phyloP scores from a whole-genome alignment of 2,329 filamentous ascomycete genomes.

The Epichloe hybrida region DNA sequence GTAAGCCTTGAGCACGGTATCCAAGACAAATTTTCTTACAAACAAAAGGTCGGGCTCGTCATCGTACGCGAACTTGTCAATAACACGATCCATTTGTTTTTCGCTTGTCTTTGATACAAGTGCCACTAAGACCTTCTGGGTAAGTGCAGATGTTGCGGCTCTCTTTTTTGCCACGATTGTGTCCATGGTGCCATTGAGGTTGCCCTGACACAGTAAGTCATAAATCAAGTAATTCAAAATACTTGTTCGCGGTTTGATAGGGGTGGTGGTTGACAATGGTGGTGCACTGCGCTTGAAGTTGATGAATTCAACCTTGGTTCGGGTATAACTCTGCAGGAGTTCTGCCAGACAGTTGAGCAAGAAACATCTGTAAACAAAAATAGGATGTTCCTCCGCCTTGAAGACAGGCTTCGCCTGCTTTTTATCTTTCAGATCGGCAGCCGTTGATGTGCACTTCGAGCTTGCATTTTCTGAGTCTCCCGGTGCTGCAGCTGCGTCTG shows the following conservation, averaged over 20 bases:
- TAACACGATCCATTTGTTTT: slow-evolving; percentile 43
- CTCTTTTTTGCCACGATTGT: slow-evolving; percentile 79
- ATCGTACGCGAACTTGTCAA: slow-evolving; percentile 51
- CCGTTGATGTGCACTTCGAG: slow-evolving; percentile 16
- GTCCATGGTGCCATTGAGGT: slow-evolving; percentile 56
- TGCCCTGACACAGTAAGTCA: slow-evolving; percentile 50
- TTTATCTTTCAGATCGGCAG: slow-evolving; percentile 40
- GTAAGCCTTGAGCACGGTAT: slow-evolving; percentile 84
- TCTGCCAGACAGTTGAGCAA: slow-evolving; percentile 85
- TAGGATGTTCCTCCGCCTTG: slow-evolving; percentile 85
- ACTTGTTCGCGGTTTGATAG: slow-evolving; percentile 84
- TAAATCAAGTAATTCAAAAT: slow-evolving; percentile 89
- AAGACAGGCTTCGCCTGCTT: slow-evolving; percentile 61
- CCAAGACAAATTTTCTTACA: slow-evolving; percentile 86
- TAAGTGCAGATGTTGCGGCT: slow-evolving; percentile 69
- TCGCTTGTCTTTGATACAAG: slow-evolving; percentile 82
- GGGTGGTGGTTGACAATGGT: slow-evolving; percentile 69
- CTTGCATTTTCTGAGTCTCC: slow-evolving; percentile 14
- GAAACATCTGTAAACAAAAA: slow-evolving; percentile 94
- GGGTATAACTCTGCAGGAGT: slow-evolving; percentile 80
- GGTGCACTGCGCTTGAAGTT: slow-evolving; percentile 93
- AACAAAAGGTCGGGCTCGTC: slow-evolving; percentile 78
- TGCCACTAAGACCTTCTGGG: slow-evolving; percentile 74
- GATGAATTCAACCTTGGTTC: slow-evolving; percentile 96
- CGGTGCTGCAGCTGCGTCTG: slow-evolving; percentile 19